Conservation (phyloP, 148 eudicot species). For the Fagopyrum esculentum region DNA sequence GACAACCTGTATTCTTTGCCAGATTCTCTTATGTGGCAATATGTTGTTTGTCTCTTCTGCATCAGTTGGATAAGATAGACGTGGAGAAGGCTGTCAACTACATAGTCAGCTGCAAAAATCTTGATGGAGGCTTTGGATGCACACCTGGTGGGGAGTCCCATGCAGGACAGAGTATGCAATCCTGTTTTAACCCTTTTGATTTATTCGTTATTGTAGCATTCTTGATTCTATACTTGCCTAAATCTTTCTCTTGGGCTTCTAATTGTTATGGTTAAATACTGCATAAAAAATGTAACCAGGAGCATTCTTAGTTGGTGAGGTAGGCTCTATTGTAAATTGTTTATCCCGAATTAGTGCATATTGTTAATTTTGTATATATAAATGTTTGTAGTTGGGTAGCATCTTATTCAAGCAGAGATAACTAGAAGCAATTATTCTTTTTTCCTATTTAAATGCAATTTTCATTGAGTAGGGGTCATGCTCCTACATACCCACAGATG, state of each 20-base stretch:
- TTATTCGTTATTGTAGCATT: not conserved
- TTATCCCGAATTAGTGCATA: too few species aligned
- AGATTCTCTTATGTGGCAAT: conserved; percentile 92
- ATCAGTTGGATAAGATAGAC: conserved; percentile 62
- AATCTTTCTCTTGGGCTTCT: not conserved
- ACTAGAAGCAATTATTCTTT: too few species aligned
- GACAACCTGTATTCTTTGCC: conserved; percentile 10
- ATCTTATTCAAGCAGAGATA: too few species aligned
- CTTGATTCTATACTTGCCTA: not conserved
- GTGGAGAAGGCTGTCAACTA: conserved; percentile 86
- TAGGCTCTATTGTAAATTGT: too few species aligned
- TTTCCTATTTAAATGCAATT: too few species aligned
- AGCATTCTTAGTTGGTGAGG: too few species aligned
- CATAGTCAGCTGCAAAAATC: conserved; percentile 85
- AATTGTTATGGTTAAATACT: not conserved
- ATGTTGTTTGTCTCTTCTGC: conserved; percentile 65
- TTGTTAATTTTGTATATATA: too few species aligned
- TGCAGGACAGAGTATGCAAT: conserved; percentile 76
- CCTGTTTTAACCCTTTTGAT: not conserved
- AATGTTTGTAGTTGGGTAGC: too few species aligned
- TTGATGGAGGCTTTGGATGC: conserved; percentile 93
- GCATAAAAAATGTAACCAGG: too few species aligned
- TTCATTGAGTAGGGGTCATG: too few species aligned
- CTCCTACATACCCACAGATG: too few species aligned
- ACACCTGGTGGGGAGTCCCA: conserved; percentile 94